These are phyloP conservation scores for Fusarium pseudonygamai DNA, from an alignment of 2,329 filamentous ascomycete species.

Conservation along the genomic window DNA sequence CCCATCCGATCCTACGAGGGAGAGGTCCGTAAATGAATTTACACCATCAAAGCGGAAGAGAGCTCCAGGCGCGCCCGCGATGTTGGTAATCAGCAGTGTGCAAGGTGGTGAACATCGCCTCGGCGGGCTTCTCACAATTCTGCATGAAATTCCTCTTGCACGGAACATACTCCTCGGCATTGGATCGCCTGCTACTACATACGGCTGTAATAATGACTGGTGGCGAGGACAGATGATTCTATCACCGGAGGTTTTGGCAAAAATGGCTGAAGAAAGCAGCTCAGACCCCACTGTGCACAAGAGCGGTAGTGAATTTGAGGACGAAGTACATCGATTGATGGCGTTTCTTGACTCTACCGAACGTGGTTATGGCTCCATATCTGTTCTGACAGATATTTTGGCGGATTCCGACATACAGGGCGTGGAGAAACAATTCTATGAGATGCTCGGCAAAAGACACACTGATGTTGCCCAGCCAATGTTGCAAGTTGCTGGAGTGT, in stretches of 20 bases:
- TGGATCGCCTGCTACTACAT: conserved; percentile 54
- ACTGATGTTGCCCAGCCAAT: conserved; percentile 44
- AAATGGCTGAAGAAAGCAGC: conserved; percentile 45
- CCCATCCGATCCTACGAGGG: conserved; percentile 47
- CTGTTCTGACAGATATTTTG: conserved; percentile 53
- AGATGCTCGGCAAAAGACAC: conserved; percentile 49
- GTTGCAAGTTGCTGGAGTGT: conserved; percentile 46
- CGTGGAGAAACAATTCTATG: conserved; percentile 57
- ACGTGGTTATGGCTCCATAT: conserved; percentile 66
- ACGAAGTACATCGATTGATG: conserved; percentile 70
- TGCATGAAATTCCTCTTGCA: conserved; percentile 67
- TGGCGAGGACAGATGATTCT: conserved; percentile 67
- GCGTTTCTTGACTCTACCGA: conserved; percentile 70
- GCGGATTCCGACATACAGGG: conserved; percentile 47
- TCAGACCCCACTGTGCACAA: conserved; percentile 42
- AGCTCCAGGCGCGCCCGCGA: conserved; percentile 56
- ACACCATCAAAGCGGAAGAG: conserved; percentile 57
- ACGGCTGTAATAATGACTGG: conserved; percentile 68
- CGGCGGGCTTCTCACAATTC: conserved; percentile 65
- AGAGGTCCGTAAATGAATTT: conserved; percentile 28
- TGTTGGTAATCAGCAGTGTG: conserved; percentile 55
- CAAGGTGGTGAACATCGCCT: conserved; percentile 54
- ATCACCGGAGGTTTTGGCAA: conserved; percentile 49
- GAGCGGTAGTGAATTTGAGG: conserved; percentile 51
- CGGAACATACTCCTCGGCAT: conserved; percentile 64